These are phyloP conservation scores for Dendrobium nobile DNA, from an alignment of 106 monocot genomes.

Conservation along the genomic window DNA sequence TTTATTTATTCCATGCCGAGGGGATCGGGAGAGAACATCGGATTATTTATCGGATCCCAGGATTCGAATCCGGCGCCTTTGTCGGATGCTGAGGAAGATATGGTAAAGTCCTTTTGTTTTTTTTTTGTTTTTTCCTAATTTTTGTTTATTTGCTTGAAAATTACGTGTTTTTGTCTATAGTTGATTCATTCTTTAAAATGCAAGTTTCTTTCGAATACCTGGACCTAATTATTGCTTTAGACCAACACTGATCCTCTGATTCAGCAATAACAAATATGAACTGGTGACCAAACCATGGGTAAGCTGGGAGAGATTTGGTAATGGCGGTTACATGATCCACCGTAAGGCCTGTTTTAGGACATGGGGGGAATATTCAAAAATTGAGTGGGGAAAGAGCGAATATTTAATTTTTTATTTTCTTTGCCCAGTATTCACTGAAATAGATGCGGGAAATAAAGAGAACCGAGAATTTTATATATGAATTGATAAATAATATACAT, in stretches of 20 bases:
- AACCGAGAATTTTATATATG: no score
- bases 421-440: no score
- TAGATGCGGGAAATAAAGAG: no score
- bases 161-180: neutral
- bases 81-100: neutral
- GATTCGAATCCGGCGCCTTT: neutral
- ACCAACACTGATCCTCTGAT: neutral
- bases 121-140: no score
- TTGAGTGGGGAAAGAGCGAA: neutral
- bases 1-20: constrained; percentile 6
- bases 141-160: constrained; percentile 1
- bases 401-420: neutral
- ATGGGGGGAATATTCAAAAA: neutral
- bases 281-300: neutral
- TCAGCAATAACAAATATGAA: neutral
- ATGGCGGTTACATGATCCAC: neutral
- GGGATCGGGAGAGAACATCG: constrained; percentile 3
- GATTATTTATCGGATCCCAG: neutral
- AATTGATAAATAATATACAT: no score
- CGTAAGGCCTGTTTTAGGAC: neutral
- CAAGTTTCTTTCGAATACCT: neutral
- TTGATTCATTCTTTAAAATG: neutral
- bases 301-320: neutral
- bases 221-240: neutral
- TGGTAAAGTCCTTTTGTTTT: constrained; percentile 1